Percentiles rank a stretch among this genome's conserved stretches.
phyloP scores from a whole-genome alignment of 2,329 filamentous ascomycete species.

The Aspergillus sp. region DNA sequence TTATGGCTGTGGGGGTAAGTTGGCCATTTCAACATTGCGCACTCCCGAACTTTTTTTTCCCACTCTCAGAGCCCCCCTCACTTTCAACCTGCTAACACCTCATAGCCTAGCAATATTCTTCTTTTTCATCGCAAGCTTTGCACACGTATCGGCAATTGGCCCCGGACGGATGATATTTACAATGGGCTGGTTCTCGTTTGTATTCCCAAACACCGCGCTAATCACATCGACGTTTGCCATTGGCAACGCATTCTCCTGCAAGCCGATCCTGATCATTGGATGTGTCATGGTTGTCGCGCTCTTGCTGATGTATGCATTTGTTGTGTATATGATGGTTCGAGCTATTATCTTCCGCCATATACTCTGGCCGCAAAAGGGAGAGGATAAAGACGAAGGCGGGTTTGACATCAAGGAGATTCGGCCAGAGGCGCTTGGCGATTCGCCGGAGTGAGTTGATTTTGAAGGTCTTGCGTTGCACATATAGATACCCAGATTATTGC shows the following conservation, averaged over 20 bases:
- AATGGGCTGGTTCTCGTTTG: constrained; percentile 85
- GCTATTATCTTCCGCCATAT: constrained; percentile 70
- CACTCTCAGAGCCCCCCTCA: no score
- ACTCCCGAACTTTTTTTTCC: no score
- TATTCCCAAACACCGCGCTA: constrained; percentile 79
- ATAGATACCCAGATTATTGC: not conserved
- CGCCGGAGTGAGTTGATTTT: constrained; percentile 19
- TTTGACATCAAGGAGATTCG: constrained; percentile 50
- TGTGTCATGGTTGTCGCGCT: constrained; percentile 69
- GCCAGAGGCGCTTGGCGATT: constrained; percentile 24
- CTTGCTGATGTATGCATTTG: constrained; percentile 69
- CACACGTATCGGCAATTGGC: constrained; percentile 69
- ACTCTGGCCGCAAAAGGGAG: constrained; percentile 76
- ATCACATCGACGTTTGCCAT: constrained; percentile 74
- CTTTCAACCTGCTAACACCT: constrained; percentile 18
- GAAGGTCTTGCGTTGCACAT: not conserved
- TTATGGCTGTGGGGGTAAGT: constrained; percentile 76
- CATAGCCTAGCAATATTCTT: constrained; percentile 75
- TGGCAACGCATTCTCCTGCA: constrained; percentile 63
- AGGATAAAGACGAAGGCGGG: constrained; percentile 66
- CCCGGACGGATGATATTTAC: constrained; percentile 71
- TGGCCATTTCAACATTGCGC: no score
- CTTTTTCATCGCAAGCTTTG: constrained; percentile 78
- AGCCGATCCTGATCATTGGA: constrained; percentile 68
- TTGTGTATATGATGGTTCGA: constrained; percentile 71